Conservation (phyloP, 352 stramenopile species). For the Globisporangium irregulare region DNA sequence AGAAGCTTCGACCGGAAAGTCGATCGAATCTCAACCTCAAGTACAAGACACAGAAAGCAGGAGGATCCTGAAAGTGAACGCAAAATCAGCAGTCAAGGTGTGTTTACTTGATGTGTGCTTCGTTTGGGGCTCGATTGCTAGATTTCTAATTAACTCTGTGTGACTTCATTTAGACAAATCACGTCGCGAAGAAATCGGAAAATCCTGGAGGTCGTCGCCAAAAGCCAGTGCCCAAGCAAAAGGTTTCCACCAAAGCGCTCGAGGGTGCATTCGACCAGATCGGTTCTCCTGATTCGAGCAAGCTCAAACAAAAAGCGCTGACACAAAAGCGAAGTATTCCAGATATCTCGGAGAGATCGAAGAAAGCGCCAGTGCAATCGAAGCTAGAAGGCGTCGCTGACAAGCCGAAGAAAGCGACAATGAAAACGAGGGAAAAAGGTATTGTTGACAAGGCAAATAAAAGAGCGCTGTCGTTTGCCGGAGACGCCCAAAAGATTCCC, state of each 20-base stretch:
- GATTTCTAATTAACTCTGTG: not conserved
- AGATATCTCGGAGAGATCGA: not conserved
- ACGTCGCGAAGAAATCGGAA: not conserved
- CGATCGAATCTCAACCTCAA: not conserved
- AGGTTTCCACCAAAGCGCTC: not conserved
- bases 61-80: not conserved
- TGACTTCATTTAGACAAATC: not conserved
- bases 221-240: not conserved
- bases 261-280: not conserved
- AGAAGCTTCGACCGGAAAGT: not conserved
- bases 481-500: too few species aligned
- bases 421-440: not conserved
- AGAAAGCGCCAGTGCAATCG: not conserved
- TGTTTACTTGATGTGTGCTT: not conserved
- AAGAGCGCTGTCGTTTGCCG: slow-evolving; percentile 3
- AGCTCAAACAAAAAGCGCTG: not conserved
- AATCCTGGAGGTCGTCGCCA: not conserved
- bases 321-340: not conserved
- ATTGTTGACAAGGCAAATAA: not conserved
- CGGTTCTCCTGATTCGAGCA: not conserved
- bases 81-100: not conserved
- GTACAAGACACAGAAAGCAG: not conserved
- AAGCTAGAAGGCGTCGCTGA: not conserved
- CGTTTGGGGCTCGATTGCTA: not conserved
- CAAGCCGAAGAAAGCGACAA: not conserved